These are phyloP conservation scores for Xerocomus cyaneibrunnescens DNA, from an alignment of 1,284 basidiomycete genomes.

Conservation along the genomic window DNA sequence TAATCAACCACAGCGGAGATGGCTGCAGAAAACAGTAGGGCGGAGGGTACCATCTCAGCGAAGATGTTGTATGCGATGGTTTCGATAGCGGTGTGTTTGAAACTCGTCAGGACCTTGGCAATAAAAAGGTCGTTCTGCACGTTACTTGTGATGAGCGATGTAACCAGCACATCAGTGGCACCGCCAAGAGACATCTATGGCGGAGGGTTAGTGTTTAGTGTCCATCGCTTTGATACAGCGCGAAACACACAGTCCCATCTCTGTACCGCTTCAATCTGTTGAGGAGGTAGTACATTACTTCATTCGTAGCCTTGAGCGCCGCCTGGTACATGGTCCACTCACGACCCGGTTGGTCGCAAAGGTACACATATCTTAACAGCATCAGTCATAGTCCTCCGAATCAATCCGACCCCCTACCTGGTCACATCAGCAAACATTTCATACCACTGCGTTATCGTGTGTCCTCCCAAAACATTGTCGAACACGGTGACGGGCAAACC, in stretches of 20 bases:
- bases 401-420: constrained; percentile 37
- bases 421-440: constrained; percentile 54
- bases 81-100: constrained; percentile 2
- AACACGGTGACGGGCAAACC: constrained; percentile 63
- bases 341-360: constrained; percentile 52
- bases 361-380: constrained; percentile 55
- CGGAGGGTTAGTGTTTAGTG: not conserved
- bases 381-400: constrained; percentile 1
- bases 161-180: constrained; percentile 21
- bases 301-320: constrained; percentile 41
- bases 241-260: constrained; percentile 25
- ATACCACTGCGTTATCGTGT: constrained; percentile 51
- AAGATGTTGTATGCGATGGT: constrained; percentile 39
- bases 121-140: constrained; percentile 27
- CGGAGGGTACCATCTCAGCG: constrained; percentile 49
- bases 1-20: constrained; percentile 63
- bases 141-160: constrained; percentile 26
- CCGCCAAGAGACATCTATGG: constrained; percentile 22
- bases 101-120: constrained; percentile 11
- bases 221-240: not conserved
- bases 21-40: constrained; percentile 53
- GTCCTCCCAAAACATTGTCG: constrained; percentile 45
- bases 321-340: constrained; percentile 61
- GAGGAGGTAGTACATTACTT: constrained; percentile 43
- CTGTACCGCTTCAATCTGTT: constrained; percentile 37